Percentiles rank a stretch among this genome's conserved stretches.
Evolutionary conservation across 169 alveolate genomes (phyloP).

Genomic region (Sarcocystis neurona): DNA sequence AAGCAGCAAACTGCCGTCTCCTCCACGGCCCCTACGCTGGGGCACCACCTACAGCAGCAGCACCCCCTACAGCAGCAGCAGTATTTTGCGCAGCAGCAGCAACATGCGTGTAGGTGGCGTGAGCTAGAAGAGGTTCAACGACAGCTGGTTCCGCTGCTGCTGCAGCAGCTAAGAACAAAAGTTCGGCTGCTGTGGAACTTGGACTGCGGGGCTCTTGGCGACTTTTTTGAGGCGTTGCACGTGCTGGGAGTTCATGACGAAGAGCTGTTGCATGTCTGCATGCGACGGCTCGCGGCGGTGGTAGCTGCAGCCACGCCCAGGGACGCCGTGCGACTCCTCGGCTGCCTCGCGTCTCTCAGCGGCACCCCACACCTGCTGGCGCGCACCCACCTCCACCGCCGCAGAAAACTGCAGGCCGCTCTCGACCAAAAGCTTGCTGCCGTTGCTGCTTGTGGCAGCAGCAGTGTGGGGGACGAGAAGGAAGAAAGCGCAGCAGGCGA

Average conservation of each 20-base stretch:
- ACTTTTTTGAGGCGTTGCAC: conserved; percentile 59
- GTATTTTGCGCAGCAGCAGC: too few relatives aligned
- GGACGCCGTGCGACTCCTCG: conserved; percentile 54
- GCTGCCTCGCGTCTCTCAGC: conserved; percentile 50
- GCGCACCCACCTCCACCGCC: conserved; percentile 57
- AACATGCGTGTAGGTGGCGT: too few relatives aligned
- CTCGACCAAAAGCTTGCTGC: conserved; percentile 37
- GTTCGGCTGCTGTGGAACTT: conserved; percentile 50
- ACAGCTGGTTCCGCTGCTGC: conserved; percentile 51
- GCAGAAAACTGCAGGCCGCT: conserved; percentile 54
- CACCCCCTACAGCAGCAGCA: conserved; percentile 12
- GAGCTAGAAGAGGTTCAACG: too few relatives aligned
- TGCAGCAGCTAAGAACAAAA: conserved; percentile 52
- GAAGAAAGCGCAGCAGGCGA: neutral
- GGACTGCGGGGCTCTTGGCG: conserved; percentile 49
- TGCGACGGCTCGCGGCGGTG: conserved; percentile 44
- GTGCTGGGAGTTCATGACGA: conserved; percentile 44
- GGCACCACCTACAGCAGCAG: too few relatives aligned
- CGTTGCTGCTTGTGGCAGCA: neutral
- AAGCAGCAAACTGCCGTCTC: too few relatives aligned
- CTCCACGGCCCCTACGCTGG: neutral
- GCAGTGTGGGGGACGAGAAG: neutral
- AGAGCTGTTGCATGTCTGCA: conserved; percentile 45
- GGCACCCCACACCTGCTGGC: conserved; percentile 42
- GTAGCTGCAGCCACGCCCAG: conserved; percentile 9